Evolutionary conservation across 2,329 filamentous ascomycete genomes (phyloP).

Genomic region (Pseudogymnoascus sp.): DNA sequence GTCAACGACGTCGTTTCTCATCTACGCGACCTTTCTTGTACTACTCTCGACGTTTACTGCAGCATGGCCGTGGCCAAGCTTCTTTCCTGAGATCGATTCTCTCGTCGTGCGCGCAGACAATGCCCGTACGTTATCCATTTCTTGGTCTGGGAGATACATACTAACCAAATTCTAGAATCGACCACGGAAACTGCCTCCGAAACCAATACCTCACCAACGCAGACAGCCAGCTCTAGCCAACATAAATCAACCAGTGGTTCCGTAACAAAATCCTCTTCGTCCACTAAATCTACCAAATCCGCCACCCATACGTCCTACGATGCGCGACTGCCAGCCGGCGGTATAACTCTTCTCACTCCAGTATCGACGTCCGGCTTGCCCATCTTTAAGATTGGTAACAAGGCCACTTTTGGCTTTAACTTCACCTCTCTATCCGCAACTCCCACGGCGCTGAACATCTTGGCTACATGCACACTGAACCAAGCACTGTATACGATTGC

Average conservation of each 20-base stretch:
- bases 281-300: conserved; percentile 8
- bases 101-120: conserved; percentile 35
- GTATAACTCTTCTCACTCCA: conserved; percentile 46
- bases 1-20: conserved; percentile 34
- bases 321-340: conserved; percentile 39
- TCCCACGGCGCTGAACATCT: conserved; percentile 52
- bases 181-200: not conserved
- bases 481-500: conserved; percentile 52
- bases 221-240: not conserved
- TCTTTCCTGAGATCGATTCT: conserved; percentile 44
- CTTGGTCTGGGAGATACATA: not conserved
- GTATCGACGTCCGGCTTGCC: conserved; percentile 34
- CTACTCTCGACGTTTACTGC: conserved; percentile 34
- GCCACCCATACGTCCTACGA: conserved; percentile 30
- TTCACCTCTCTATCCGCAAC: conserved; percentile 52
- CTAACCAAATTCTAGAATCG: not conserved
- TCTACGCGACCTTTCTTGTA: conserved; percentile 42
- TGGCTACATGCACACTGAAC: conserved; percentile 46
- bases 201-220: not conserved
- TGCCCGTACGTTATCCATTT: not conserved
- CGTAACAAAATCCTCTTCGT: not conserved
- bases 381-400: conserved; percentile 52
- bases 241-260: not conserved
- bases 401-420: conserved; percentile 55
- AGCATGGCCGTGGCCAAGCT: conserved; percentile 48